phyloP scores from a whole-genome alignment of 352 stramenopile genomes.

The Phytophthora sp. region DNA sequence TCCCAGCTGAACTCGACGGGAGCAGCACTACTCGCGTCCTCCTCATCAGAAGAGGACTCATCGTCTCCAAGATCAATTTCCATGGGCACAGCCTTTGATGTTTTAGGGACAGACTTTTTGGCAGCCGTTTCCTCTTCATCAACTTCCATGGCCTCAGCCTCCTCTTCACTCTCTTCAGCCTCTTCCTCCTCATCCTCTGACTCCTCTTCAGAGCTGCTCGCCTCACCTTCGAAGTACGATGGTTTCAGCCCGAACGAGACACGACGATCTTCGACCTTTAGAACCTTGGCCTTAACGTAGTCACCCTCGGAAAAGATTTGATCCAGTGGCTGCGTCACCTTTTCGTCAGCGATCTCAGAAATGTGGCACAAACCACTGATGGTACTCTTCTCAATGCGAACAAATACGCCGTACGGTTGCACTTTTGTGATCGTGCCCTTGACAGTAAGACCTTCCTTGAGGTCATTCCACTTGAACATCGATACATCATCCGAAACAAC shows the following conservation, averaged over 20 bases:
- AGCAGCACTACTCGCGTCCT: slow-evolving; percentile 34
- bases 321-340: slow-evolving; percentile 92
- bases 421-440: slow-evolving; percentile 96
- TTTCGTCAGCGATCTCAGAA: slow-evolving; percentile 95
- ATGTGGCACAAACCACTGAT: slow-evolving; percentile 96
- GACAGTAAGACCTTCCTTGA: slow-evolving; percentile 91
- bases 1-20: slow-evolving; percentile 90
- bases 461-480: slow-evolving; percentile 89
- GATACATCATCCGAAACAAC: slow-evolving; percentile 90
- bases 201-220: slow-evolving; percentile 88
- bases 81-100: slow-evolving; percentile 43
- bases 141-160: slow-evolving; percentile 55
- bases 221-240: slow-evolving; percentile 95
- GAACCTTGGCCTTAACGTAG: slow-evolving; percentile 96
- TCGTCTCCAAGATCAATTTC: slow-evolving; percentile 56
- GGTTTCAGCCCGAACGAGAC: slow-evolving; percentile 97
- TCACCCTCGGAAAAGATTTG: slow-evolving; percentile 95
- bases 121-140: slow-evolving; percentile 57
- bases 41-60: slow-evolving; percentile 70
- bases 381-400: slow-evolving; percentile 95
- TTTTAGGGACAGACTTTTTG: slow-evolving; percentile 37
- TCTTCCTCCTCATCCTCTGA: slow-evolving; percentile 78
- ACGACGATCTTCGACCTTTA: slow-evolving; percentile 93
- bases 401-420: slow-evolving; percentile 96
- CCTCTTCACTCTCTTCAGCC: slow-evolving; percentile 45